Evolutionary conservation across 2,329 filamentous ascomycete species (phyloP), one percentile per base, ranked within the genome.

Genomic region (Akanthomyces muscarius): DNA sequence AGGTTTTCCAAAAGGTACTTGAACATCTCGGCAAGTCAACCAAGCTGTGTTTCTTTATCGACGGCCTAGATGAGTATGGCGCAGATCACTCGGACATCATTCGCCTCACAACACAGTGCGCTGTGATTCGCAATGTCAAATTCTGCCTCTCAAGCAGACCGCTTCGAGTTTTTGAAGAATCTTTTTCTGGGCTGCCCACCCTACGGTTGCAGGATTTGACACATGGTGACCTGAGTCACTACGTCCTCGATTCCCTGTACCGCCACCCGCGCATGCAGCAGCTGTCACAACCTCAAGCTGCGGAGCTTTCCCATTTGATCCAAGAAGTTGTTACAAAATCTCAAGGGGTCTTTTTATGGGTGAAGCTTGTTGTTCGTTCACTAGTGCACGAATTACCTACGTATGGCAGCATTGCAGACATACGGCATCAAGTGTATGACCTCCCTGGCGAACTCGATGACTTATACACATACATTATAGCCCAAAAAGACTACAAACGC

Each of bases 71-170:
- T 23, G 67, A 69, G 23, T 68, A 62, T 36, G 59, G 61, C 0
- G 65, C 62, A 1, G 48, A 66, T 11, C n/a, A 59, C 3, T 5
- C 52, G 2, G 55, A 67, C 5, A 25, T 67, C 7, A 44, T 62
- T 18, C 21, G 45, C 6, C 47, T 58, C 25, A 13, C 63, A 5
- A 41, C 28, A 0, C 33, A 33, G 6, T 42, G 65, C 14, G 25
- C 64, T 1, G 21, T n/a, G 3, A 23, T 36, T 13, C 25, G 44
- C 3, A 41, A 64, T 30, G 48, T 71, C 58, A 74, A 74, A 30
- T 28, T 71, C 4, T 67, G 70, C n/a, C 64, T 71, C 1, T 69
- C 71, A 1, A 74, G 72, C 48, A 64, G 71, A 13, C 70, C 70
- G 7, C 47, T 52, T 10, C 36, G 2, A 5, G 65, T 54, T 1